Percentiles rank a stretch among this genome's conserved stretches.
These are phyloP conservation scores for Gloeopeniophorella convolvens DNA, from an alignment of 768 basidiomycete genomes.

Conservation along the genomic window DNA sequence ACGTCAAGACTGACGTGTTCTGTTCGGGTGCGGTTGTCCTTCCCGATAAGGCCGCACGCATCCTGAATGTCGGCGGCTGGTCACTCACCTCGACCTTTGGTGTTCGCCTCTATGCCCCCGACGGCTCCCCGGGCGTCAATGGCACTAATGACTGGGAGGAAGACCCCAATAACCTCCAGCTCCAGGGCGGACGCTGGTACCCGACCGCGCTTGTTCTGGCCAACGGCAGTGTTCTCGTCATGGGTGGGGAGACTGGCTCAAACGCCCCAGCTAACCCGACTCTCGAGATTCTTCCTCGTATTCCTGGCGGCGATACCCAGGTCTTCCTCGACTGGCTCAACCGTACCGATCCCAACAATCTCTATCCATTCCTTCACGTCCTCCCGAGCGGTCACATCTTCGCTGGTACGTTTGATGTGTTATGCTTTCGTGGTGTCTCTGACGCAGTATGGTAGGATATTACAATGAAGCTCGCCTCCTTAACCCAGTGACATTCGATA, in stretches of 20 bases:
- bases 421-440: neutral
- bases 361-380: constrained; percentile 72
- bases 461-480: constrained; percentile 79
- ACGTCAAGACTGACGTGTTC: constrained; percentile 73
- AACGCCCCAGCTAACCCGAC: constrained; percentile 62
- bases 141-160: constrained; percentile 80
- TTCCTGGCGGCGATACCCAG: constrained; percentile 54
- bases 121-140: constrained; percentile 60
- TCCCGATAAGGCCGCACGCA: constrained; percentile 64
- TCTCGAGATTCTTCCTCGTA: constrained; percentile 65
- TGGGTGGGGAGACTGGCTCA: constrained; percentile 70
- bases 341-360: constrained; percentile 72
- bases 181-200: constrained; percentile 75
- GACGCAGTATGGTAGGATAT: constrained; percentile 40
- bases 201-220: constrained; percentile 60
- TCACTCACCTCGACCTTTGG: constrained; percentile 66
- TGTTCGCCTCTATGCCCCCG: constrained; percentile 65
- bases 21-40: constrained; percentile 69
- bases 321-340: constrained; percentile 58
- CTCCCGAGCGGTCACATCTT: constrained; percentile 67
- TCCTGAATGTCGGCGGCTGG: constrained; percentile 67
- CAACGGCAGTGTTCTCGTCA: constrained; percentile 67
- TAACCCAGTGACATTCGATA: constrained; percentile 58
- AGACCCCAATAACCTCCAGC: constrained; percentile 44
- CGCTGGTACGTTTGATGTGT: constrained; percentile 43